Evolutionary conservation across 2,329 filamentous ascomycete species (phyloP).

Genomic region (Neocatenulostroma microsporum): DNA sequence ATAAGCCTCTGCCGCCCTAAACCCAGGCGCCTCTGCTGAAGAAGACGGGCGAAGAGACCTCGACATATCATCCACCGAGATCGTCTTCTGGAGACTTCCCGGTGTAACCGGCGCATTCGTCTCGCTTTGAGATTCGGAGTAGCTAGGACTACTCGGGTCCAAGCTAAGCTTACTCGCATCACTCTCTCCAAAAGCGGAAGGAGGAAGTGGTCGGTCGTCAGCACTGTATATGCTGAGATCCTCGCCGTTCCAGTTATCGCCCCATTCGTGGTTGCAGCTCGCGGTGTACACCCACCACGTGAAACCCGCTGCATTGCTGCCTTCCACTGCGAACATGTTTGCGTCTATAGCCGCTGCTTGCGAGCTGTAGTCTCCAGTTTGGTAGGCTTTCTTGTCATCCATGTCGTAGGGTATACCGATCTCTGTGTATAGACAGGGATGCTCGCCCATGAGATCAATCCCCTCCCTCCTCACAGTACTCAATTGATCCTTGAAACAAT

Average conservation of each 20-base stretch:
- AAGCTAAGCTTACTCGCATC: constrained; percentile 47
- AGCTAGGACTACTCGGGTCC: constrained; percentile 44
- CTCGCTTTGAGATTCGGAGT: constrained; percentile 46
- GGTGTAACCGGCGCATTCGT: constrained; percentile 58
- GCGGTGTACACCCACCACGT: constrained; percentile 82
- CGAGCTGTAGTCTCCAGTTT: constrained; percentile 88
- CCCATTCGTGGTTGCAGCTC: constrained; percentile 77
- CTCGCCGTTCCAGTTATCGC: constrained; percentile 96
- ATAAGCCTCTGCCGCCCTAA: constrained; percentile 86
- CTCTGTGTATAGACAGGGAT: constrained; percentile 84
- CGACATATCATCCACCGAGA: constrained; percentile 51
- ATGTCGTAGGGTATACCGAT: constrained; percentile 99
- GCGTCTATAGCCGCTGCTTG: constrained; percentile 91
- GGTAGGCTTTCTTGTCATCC: constrained; percentile 93
- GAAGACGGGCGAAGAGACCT: constrained; percentile 10
- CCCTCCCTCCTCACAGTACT: constrained; percentile 77
- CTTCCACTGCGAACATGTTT: constrained; percentile 88
- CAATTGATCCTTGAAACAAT: constrained; percentile 84
- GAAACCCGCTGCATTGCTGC: constrained; percentile 73
- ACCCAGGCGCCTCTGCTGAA: constrained; percentile 58
- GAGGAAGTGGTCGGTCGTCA: constrained; percentile 62
- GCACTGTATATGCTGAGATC: constrained; percentile 83
- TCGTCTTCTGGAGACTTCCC: constrained; percentile 63
- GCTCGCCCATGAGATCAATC: constrained; percentile 75
- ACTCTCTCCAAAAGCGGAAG: constrained; percentile 35